Evolutionary conservation across 139 green algal species (phyloP).

Genomic region (Auxenochlorella pyrenoidosa): DNA sequence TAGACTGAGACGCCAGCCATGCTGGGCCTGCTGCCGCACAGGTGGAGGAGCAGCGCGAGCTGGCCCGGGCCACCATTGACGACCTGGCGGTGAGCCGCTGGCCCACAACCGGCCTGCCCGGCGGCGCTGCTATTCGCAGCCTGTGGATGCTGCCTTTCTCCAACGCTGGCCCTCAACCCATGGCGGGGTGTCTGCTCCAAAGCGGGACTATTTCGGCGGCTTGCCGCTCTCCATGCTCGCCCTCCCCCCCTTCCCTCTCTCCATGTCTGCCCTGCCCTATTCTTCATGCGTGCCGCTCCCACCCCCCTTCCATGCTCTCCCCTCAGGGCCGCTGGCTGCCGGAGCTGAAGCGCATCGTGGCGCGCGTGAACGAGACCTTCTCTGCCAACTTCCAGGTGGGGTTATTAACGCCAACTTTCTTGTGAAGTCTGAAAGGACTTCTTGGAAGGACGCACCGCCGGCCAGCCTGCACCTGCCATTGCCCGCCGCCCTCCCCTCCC

Average conservation of each 20-base stretch:
- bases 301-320: not conserved
- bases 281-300: too few species aligned
- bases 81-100: constrained; percentile 25
- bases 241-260: not conserved
- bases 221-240: not conserved
- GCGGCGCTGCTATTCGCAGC: too few species aligned
- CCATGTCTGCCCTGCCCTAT: too few species aligned
- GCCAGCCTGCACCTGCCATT: too few species aligned
- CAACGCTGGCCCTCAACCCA: not conserved
- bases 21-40: too few species aligned
- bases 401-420: too few species aligned
- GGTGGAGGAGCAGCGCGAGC: constrained; percentile 25
- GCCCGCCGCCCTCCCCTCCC: too few species aligned
- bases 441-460: too few species aligned
- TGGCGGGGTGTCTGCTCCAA: not conserved
- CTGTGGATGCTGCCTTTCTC: too few species aligned
- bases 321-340: constrained; percentile 84
- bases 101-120: too few species aligned
- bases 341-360: constrained; percentile 74
- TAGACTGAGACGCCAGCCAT: too few species aligned
- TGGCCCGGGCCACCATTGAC: constrained; percentile 34
- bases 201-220: not conserved
- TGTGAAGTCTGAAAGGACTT: too few species aligned
- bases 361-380: constrained; percentile 84
- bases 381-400: constrained; percentile 66